Conservation (phyloP, 306 rosid genomes). For the Clitoria ternatea region DNA sequence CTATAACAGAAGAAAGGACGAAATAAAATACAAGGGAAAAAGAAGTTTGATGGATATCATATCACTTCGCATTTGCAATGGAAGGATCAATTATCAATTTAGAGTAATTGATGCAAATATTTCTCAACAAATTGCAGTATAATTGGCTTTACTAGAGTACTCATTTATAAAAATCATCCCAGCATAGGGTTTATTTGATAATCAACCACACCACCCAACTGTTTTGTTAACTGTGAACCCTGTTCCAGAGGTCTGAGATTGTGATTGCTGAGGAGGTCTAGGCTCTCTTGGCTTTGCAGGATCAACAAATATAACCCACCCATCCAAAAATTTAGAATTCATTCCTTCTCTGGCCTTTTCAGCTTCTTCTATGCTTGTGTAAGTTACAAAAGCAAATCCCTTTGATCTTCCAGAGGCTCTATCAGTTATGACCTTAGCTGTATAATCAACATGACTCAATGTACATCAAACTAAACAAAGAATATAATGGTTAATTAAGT, state of each 20-base stretch:
- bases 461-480: background rate
- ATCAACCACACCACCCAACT: constrained; percentile 85
- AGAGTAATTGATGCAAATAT: background rate
- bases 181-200: constrained; percentile 5
- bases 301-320: constrained; percentile 95
- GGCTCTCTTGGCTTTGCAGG: constrained; percentile 87
- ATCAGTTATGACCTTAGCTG: constrained; percentile 83
- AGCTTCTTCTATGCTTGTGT: constrained; percentile 66
- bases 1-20: background rate
- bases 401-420: constrained; percentile 83
- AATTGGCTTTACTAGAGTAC: constrained; percentile 13
- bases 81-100: background rate
- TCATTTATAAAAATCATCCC: background rate
- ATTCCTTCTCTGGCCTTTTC: constrained; percentile 77
- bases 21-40: background rate
- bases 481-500: background rate
- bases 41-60: background rate
- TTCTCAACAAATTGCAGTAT: constrained; percentile 13
- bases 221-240: constrained; percentile 86
- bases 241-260: constrained; percentile 45
- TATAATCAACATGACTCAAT: constrained; percentile 13
- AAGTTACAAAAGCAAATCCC: constrained; percentile 79
- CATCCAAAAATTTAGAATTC: constrained; percentile 94
- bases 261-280: constrained; percentile 65
- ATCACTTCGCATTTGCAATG: background rate